Base-by-base conservation (phyloP, 306 rosid species). In the Cucumis hystrix region DNA sequence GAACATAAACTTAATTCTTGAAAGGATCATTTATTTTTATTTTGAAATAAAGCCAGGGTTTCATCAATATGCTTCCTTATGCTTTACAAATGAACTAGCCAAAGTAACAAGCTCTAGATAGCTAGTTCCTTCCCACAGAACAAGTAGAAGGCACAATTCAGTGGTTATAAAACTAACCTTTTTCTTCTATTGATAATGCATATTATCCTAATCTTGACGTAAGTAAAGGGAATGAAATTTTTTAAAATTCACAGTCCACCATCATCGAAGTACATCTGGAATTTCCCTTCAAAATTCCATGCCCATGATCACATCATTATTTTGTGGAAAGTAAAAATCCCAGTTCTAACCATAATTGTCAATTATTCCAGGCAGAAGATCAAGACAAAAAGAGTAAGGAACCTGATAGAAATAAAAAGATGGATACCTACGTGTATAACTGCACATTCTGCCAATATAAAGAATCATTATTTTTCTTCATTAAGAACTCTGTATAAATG, bases 391-490 rank as follows among this genome's bases (percentile, higher is more conserved):
- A 45, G 57, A 13, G 76, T 28, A 49, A 15, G 13, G 5, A 43
- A 43, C 58, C 18, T 33, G 80, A 77, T 41, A 17, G 17, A 77
- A 51, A 49, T 21, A 45, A 61, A 79, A 77, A 78, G 76, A 86
- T 7, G 82, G 85, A 79, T 77, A 89, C 99, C 86, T 88, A 95
- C 96, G 90, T 92, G 83, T 95, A 95, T 84, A 95, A 87, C 87
- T 89, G 97, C 62, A 95, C 87, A 85, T 92, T 95, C 93, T 92
- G 97, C 97, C 99, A 92, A 86, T 92, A 95, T 75, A 95, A 88
- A 91, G 84, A 90, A 85, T 95, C 99, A 75, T 81, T 95, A 87
- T 90, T 92, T 87, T 90, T 95, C 99, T 92, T 95, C 99, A 95
- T 92, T 84, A 90, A 82, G 83, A 87, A 95, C 84, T 95, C 99